Percentiles rank a stretch among this genome's conserved stretches.
Evolutionary conservation across 2,329 filamentous ascomycete species (phyloP).

Genomic region (Claviceps cyperi): DNA sequence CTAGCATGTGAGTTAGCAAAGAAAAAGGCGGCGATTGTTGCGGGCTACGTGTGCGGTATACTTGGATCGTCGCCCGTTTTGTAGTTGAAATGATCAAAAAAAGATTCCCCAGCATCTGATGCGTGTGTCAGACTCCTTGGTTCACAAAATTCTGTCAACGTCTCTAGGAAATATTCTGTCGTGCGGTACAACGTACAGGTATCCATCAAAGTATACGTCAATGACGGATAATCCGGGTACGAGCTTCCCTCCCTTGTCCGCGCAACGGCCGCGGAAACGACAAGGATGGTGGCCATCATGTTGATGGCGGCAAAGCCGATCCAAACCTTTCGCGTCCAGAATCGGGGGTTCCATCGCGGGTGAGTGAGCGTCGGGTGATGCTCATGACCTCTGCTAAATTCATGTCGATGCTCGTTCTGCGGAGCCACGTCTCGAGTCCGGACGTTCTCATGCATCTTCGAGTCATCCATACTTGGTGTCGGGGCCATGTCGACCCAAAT

Average conservation of each 20-base stretch:
- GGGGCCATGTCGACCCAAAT: no score
- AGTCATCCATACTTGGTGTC: no score
- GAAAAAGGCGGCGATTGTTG: neutral
- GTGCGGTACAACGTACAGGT: conserved; percentile 26
- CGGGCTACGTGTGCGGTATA: conserved; percentile 11
- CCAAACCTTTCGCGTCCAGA: conserved; percentile 41
- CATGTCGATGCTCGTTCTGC: conserved; percentile 15
- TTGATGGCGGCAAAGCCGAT: conserved; percentile 23
- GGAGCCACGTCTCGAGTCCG: conserved; percentile 14
- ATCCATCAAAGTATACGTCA: conserved; percentile 34
- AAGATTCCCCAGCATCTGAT: conserved; percentile 31
- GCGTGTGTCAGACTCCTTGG: neutral
- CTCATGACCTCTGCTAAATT: conserved; percentile 8
- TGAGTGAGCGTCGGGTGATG: conserved; percentile 13
- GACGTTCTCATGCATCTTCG: conserved; percentile 2
- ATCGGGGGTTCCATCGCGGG: conserved; percentile 31
- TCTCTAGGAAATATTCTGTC: neutral
- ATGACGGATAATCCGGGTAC: conserved; percentile 33
- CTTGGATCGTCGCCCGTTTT: conserved; percentile 34
- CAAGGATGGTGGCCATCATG: conserved; percentile 31
- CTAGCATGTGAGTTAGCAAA: conserved; percentile 10
- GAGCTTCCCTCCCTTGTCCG: conserved; percentile 20
- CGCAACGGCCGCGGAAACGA: conserved; percentile 31
- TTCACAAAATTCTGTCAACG: no score
- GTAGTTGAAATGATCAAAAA: conserved; percentile 43